Evolutionary conservation across 1,139 yeast species (phyloP).

Genomic region (Diutina catenulata): DNA sequence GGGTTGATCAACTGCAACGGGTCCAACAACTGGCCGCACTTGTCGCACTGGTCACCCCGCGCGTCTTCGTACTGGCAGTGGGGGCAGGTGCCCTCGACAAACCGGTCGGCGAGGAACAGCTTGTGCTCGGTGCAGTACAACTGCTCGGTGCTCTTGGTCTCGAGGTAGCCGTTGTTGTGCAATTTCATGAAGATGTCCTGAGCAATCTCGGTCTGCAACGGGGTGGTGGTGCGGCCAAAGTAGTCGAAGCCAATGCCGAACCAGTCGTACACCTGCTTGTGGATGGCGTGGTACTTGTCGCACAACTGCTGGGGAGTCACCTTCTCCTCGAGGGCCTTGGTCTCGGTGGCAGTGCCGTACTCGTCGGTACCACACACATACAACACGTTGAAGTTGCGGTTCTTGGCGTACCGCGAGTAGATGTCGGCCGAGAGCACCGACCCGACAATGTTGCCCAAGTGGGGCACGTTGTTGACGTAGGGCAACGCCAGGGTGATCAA

Average conservation of each 20-base stretch:
- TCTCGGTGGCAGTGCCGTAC: conserved; percentile 98
- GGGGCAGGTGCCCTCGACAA: conserved; percentile 96
- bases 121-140: conserved; percentile 83
- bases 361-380: conserved; percentile 96
- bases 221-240: conserved; percentile 94
- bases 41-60: conserved; percentile 98
- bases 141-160: conserved; percentile 82
- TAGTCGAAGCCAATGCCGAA: conserved; percentile 89
- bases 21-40: conserved; percentile 80
- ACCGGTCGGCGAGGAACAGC: conserved; percentile 90
- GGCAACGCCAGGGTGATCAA: conserved; percentile 94
- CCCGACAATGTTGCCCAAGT: conserved; percentile 92
- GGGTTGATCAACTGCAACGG: conserved; percentile 92
- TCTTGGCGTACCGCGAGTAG: conserved; percentile 80
- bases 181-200: conserved; percentile 81
- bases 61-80: conserved; percentile 93
- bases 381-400: conserved; percentile 77
- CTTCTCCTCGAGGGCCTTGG: conserved; percentile 91
- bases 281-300: conserved; percentile 80
- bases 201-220: conserved; percentile 85
- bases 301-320: conserved; percentile 81
- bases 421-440: conserved; percentile 93
- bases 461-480: conserved; percentile 96
- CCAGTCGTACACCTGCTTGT: conserved; percentile 90
- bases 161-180: conserved; percentile 62